These are phyloP conservation scores for Litchi chinensis DNA, from an alignment of 345 rosid genomes.

Conservation along the genomic window DNA sequence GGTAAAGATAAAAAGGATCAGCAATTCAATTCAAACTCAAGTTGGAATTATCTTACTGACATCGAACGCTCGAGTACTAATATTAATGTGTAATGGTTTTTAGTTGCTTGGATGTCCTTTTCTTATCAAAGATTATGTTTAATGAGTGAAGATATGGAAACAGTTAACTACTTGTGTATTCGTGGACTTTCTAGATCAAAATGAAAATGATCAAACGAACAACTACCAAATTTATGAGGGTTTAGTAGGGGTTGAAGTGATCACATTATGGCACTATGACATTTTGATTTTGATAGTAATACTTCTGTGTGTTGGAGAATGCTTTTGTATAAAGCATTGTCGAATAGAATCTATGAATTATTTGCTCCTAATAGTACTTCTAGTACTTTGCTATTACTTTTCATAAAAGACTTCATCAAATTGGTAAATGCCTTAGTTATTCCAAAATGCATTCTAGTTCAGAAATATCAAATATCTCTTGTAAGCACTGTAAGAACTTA, in stretches of 20 bases:
- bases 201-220: constrained; percentile 16
- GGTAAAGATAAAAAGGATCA: background rate
- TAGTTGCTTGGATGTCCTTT: background rate
- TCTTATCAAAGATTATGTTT: background rate
- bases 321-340: background rate
- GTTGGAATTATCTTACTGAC: background rate
- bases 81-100: background rate
- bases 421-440: too few species aligned
- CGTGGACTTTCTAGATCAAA: constrained; percentile 15
- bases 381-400: too few species aligned
- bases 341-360: background rate
- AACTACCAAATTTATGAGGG: constrained; percentile 44
- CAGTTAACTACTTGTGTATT: background rate
- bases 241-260: constrained; percentile 24
- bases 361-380: too few species aligned
- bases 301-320: background rate
- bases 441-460: too few species aligned
- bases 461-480: too few species aligned
- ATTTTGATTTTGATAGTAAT: background rate
- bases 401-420: too few species aligned
- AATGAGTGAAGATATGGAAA: background rate
- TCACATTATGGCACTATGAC: background rate
- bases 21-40: background rate
- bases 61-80: too few species aligned
- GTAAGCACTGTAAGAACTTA: too few species aligned